These are phyloP conservation scores for Yamadazyma songkhlaensis DNA, from an alignment of 1,139 yeast genomes.

Conservation along the genomic window DNA sequence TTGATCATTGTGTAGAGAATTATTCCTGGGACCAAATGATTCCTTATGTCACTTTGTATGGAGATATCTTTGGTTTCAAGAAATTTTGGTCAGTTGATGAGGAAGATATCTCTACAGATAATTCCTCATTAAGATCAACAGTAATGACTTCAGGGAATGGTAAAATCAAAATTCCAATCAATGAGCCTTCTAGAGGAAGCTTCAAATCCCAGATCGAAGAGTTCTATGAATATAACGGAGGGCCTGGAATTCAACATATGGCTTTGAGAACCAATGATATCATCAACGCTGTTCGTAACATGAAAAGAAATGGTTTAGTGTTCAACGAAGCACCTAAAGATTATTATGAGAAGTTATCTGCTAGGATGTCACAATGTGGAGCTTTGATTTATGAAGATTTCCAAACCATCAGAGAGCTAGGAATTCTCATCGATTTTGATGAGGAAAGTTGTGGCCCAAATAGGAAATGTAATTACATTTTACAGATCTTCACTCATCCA, in stretches of 20 bases:
- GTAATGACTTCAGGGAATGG: slow-evolving; percentile 76
- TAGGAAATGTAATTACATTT: slow-evolving; percentile 54
- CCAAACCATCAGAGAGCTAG: slow-evolving; percentile 37
- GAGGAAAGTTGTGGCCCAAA: slow-evolving; percentile 32
- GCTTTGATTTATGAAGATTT: slow-evolving; percentile 46
- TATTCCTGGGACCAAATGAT: slow-evolving; percentile 70
- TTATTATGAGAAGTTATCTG: slow-evolving; percentile 53
- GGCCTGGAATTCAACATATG: slow-evolving; percentile 83
- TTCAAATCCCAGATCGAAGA: slow-evolving; percentile 79
- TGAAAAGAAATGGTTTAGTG: slow-evolving; percentile 62
- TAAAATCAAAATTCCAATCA: slow-evolving; percentile 72
- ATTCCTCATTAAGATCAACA: slow-evolving; percentile 65
- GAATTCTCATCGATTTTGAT: slow-evolving; percentile 74
- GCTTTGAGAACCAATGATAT: slow-evolving; percentile 67
- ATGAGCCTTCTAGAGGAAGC: slow-evolving; percentile 73
- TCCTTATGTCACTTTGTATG: slow-evolving; percentile 55
- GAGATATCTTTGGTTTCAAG: slow-evolving; percentile 66
- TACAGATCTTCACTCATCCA: slow-evolving; percentile 79
- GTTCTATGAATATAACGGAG: slow-evolving; percentile 68
- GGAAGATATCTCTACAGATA: slow-evolving; percentile 62
- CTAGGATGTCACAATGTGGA: slow-evolving; percentile 36
- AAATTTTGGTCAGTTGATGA: slow-evolving; percentile 86
- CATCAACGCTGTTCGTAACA: slow-evolving; percentile 48
- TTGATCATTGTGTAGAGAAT: slow-evolving; percentile 83
- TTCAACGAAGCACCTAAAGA: slow-evolving; percentile 57